Evolutionary conservation across 2,329 filamentous ascomycete species (phyloP), one percentile per base, ranked within the genome.

Genomic region (Emmonsia crescens): DNA sequence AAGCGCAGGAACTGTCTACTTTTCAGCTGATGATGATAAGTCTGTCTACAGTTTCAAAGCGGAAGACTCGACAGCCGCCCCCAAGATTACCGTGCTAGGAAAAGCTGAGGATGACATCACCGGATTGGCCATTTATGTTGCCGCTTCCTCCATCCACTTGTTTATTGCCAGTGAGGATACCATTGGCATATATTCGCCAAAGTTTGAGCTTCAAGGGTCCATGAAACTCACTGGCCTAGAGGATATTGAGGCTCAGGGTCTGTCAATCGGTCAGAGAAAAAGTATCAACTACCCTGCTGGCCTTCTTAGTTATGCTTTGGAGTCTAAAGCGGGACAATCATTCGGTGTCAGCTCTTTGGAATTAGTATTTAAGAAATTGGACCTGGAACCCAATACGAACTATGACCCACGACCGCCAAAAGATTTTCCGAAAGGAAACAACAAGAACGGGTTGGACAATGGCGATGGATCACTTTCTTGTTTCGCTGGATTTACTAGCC

Each of bases 401-500:
- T 80, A 77, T 60, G 68, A 74, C 51, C 78, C 77, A 3, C 69
- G 73, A 27, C 56, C 19, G 62, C 66, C 10, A 65, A 63, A 49
- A 16, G 9, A 16, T 60, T 66, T 9, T 63, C 58, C n/a, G 68
- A 66, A n/a, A 65, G 5, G 71, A 54, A 59, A n/a, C 65, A 5
- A 72, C 51, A 59, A 66, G 8, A 76, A 70, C 33, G 78, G 78
- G 2, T 80, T 75, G 64, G 60, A 65, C 66, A 10, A 65, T 61
- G 3, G 63, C 65, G 21, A 63, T 64, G 3, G 68, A 24, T 48
- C 56, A 67, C 0, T 80, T 78, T 61, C 71, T 6, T 80, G 78
- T 63, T 80, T 80, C 60, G 71, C 76, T 2, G 78, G 79, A 2
- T 78, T 75, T n/a, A 49, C 68, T 0, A 77, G 77, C 2, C 65